Evolutionary conservation across 495 filamentous ascomycete genomes (phyloP).

Genomic region (Hypoxylon rickii): DNA sequence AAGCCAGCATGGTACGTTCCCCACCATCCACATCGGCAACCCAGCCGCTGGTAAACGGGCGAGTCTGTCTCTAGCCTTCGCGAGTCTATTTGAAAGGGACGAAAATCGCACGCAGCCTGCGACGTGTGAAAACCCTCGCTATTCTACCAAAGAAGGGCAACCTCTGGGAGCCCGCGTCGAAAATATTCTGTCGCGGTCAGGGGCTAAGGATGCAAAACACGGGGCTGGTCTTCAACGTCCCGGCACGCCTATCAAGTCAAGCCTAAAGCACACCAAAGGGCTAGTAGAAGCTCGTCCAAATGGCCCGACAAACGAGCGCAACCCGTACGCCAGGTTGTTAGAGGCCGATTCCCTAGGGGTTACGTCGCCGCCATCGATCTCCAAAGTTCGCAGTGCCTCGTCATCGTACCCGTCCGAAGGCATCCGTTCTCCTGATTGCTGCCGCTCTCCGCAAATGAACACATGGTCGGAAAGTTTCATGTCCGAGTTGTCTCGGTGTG

Average conservation of each 20-base stretch:
- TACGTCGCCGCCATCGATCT: not conserved
- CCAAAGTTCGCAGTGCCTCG: slow-evolving; percentile 24
- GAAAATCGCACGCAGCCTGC: slow-evolving; percentile 11
- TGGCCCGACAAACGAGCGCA: not conserved
- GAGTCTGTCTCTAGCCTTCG: slow-evolving; percentile 33
- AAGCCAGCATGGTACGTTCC: slow-evolving; percentile 13
- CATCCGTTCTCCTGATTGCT: slow-evolving; percentile 29
- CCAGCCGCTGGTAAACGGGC: slow-evolving; percentile 16
- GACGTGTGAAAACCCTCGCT: not conserved
- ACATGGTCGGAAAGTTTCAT: slow-evolving; percentile 14
- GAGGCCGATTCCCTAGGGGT: not conserved
- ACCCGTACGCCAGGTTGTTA: not conserved
- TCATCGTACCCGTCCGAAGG: slow-evolving; percentile 41
- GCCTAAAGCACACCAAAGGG: not conserved
- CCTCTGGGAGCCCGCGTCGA: slow-evolving; percentile 16
- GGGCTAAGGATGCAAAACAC: not conserved
- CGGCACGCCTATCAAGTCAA: not conserved
- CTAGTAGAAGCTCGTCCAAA: not conserved
- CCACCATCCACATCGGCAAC: slow-evolving; percentile 26
- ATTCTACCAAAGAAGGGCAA: not conserved
- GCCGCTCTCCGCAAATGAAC: slow-evolving; percentile 25
- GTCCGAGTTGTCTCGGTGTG: slow-evolving; percentile 18
- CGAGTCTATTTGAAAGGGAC: slow-evolving; percentile 31
- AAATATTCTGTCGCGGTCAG: slow-evolving; percentile 9
- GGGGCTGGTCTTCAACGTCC: not conserved